A percentile compares a stretch with the other conserved stretches of the same genome.
phyloP scores from a whole-genome alignment of 2,329 filamentous ascomycete species.

The Didymella pomorum region DNA sequence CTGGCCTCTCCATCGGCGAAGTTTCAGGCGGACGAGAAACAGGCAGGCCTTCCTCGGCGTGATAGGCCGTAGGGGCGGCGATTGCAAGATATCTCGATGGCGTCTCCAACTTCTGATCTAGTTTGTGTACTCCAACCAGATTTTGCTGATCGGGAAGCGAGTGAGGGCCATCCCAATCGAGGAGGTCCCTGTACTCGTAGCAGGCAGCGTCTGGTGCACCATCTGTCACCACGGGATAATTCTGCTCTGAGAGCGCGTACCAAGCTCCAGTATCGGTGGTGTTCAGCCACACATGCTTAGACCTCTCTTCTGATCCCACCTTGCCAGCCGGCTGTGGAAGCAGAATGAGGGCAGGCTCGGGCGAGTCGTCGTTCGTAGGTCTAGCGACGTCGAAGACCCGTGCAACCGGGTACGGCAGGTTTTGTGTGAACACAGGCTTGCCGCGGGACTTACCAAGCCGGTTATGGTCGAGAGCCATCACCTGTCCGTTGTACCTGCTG shows the following conservation, averaged over 20 bases:
- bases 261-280: conserved; percentile 85
- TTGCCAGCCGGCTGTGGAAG: conserved; percentile 84
- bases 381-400: conserved; percentile 89
- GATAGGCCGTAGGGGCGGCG: conserved; percentile 36
- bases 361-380: conserved; percentile 70
- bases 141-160: conserved; percentile 43
- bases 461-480: conserved; percentile 80
- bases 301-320: conserved; percentile 51
- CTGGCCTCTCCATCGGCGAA: conserved; percentile 31
- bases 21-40: conserved; percentile 32
- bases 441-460: conserved; percentile 49
- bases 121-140: conserved; percentile 52
- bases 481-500: conserved; percentile 81
- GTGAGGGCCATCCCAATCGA: conserved; percentile 40
- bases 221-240: conserved; percentile 85
- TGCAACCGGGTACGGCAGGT: conserved; percentile 79
- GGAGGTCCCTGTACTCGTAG: conserved; percentile 54
- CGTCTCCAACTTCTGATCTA: conserved; percentile 39
- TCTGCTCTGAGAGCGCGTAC: conserved; percentile 89
- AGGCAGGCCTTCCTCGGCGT: conserved; percentile 31
- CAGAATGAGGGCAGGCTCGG: conserved; percentile 79
- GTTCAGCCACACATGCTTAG: conserved; percentile 76
- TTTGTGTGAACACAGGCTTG: conserved; percentile 57
- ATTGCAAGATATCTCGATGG: conserved; percentile 35
- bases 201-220: conserved; percentile 66